Base-by-base conservation (phyloP, 441 rosid species). In the Kokia cookei region DNA sequence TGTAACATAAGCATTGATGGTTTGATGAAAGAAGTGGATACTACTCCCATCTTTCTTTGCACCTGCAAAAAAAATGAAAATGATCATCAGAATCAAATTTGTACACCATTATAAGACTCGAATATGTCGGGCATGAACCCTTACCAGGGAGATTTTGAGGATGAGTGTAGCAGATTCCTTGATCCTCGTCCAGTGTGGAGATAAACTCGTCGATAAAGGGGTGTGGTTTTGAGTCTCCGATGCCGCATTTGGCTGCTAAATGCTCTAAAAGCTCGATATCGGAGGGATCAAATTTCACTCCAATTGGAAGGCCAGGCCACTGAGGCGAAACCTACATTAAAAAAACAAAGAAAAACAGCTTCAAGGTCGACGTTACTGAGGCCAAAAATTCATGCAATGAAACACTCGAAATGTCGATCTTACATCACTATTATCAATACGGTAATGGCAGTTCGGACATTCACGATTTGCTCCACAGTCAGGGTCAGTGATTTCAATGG, bases 261-360 rank as follows among this genome's bases (percentile, higher is more conserved):
- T 90, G 94, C 37, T 89, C 86, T 19, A 93, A 27, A 63, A 93
- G 84, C 72, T 92, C 90, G 9, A 69, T 82, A 84, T 93, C 98
- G 70, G 97, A 77, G 12, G 99, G 99, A 78, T 92, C 99, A 82
- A 96, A 96, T 84, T 96, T 96, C 6, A 93, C 97, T 65, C 99
- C 99, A 73, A 73, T 85, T 26, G 97, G 99, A 58, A 92, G 86
- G 26, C 93, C 98, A 26, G 97, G 96, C 94, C 97, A 93, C 59
- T 93, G 94, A 26, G 69, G 65, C 66, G 57, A 73, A 65, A 86
- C 93, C 97, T 93, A 83, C 73, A 75, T 29, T 50, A 65, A 35
- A 35, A 35, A 35, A 35, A 6, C 7, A 35, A 35, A 35, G 7
- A 43, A 15, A 68, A 69, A 75, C 29, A 48, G 29, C 70, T 60